A percentile compares a stretch with the other conserved stretches of the same genome.
Evolutionary conservation across 306 rosid species (phyloP).

Genomic region (Chamaecrista fasciculata): DNA sequence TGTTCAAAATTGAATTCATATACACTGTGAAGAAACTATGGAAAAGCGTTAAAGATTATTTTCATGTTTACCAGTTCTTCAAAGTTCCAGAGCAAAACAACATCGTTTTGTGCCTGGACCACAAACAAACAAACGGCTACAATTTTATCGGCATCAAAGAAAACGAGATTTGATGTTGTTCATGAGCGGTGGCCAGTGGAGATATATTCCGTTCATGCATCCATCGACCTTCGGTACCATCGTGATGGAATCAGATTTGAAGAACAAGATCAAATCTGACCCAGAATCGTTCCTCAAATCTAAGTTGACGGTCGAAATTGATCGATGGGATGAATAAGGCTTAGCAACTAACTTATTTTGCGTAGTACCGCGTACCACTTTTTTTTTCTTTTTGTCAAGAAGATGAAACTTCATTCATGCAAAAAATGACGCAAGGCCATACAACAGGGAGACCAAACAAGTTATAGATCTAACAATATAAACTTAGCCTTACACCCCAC

Average conservation of each 20-base stretch:
- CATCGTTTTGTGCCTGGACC: constrained; percentile 64
- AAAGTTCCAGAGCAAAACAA: constrained; percentile 78
- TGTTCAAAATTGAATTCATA: constrained; percentile 69
- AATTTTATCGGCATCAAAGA: constrained; percentile 54
- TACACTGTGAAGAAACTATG: constrained; percentile 43
- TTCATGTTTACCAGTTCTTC: constrained; percentile 71
- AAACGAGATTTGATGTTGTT: constrained; percentile 52
- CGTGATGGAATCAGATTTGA: constrained; percentile 78
- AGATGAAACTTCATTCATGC: too few species aligned
- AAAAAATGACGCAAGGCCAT: too few species aligned
- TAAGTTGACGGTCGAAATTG: too few species aligned
- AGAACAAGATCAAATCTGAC: constrained; percentile 65
- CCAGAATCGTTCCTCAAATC: constrained; percentile 74
- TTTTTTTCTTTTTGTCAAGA: too few species aligned
- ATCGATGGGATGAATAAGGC: too few species aligned
- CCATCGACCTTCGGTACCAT: constrained; percentile 85
- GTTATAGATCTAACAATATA: too few species aligned
- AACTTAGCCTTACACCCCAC: too few species aligned
- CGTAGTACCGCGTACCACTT: too few species aligned
- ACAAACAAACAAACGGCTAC: constrained; percentile 56
- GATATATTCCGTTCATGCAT: constrained; percentile 64
- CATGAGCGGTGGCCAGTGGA: constrained; percentile 47
- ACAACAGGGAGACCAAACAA: too few species aligned
- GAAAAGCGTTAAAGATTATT: constrained; percentile 45
- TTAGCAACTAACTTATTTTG: too few species aligned